Conservation (phyloP, 2,329 filamentous ascomycete genomes). For the Monilinia aucupariae region DNA sequence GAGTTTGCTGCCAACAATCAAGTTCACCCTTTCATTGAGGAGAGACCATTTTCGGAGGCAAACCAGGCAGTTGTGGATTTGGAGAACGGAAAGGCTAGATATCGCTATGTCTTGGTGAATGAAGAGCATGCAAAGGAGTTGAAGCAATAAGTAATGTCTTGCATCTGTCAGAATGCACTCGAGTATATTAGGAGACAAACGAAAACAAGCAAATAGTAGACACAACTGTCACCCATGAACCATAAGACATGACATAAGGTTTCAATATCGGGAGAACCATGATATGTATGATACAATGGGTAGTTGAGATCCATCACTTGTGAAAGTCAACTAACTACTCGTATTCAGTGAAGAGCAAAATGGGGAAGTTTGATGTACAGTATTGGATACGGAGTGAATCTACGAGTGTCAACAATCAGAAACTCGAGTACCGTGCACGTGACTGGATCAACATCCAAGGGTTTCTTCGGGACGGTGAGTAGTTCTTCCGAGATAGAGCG, state of each 20-base stretch:
- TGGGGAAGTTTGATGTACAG: too few relatives aligned
- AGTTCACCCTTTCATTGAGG: conserved; percentile 51
- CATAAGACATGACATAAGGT: neutral
- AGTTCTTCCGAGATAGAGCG: neutral
- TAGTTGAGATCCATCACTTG: too few relatives aligned
- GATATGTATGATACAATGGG: neutral
- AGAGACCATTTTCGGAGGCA: conserved; percentile 49
- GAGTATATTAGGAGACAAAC: neutral
- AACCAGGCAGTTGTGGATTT: conserved; percentile 53
- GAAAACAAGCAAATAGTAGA: neutral
- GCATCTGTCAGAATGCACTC: neutral
- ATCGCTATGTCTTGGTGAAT: conserved; percentile 40
- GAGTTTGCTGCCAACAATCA: conserved; percentile 52
- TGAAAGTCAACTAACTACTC: too few relatives aligned
- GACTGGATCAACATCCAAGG: neutral
- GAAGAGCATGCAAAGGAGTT: conserved; percentile 14
- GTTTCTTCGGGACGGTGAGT: neutral
- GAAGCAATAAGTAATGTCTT: neutral
- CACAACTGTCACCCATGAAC: neutral
- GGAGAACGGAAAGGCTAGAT: conserved; percentile 49
- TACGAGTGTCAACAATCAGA: too few relatives aligned
- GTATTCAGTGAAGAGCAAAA: too few relatives aligned
- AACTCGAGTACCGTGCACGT: neutral
- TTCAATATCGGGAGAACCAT: neutral
- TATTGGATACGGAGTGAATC: too few relatives aligned